A percentile compares a stretch with the other conserved stretches of the same genome.
Conservation (phyloP, 805 yeast genomes). For the Saccharomycopsis sp. region DNA sequence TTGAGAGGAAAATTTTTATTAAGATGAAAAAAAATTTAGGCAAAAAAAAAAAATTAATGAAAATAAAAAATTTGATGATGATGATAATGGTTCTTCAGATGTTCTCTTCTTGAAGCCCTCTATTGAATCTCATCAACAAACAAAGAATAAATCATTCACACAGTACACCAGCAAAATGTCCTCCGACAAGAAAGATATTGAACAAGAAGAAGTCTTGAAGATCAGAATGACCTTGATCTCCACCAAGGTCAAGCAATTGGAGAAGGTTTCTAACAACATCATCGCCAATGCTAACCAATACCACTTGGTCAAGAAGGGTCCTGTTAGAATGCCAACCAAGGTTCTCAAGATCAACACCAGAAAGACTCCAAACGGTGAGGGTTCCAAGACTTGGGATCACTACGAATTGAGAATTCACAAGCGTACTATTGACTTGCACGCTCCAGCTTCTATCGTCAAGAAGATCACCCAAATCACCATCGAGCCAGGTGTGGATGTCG, state of each 20-base stretch:
- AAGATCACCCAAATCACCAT: conserved; percentile 96
- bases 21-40: background rate
- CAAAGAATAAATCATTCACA: background rate
- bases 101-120: background rate
- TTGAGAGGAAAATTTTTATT: no score
- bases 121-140: conserved; percentile 3
- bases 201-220: conserved; percentile 82
- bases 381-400: conserved; percentile 99
- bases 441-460: conserved; percentile 90
- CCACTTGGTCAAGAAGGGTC: conserved; percentile 92
- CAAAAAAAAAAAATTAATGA: background rate
- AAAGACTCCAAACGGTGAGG: conserved; percentile 99
- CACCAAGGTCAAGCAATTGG: conserved; percentile 97
- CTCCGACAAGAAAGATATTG: conserved; percentile 81
- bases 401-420: conserved; percentile 99
- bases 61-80: background rate
- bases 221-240: conserved; percentile 99
- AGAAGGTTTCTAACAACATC: conserved; percentile 90
- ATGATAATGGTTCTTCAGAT: background rate
- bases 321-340: conserved; percentile 99
- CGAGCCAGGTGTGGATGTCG: conserved; percentile 99
- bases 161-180: conserved; percentile 44
- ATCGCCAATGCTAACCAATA: conserved; percentile 78
- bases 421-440: conserved; percentile 97
- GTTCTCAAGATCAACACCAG: conserved; percentile 97